Percentiles rank a stretch among this genome's conserved stretches.
These are phyloP conservation scores for Colletotrichum neosansevieriae DNA, from an alignment of 2,329 filamentous ascomycete species.

Conservation along the genomic window DNA sequence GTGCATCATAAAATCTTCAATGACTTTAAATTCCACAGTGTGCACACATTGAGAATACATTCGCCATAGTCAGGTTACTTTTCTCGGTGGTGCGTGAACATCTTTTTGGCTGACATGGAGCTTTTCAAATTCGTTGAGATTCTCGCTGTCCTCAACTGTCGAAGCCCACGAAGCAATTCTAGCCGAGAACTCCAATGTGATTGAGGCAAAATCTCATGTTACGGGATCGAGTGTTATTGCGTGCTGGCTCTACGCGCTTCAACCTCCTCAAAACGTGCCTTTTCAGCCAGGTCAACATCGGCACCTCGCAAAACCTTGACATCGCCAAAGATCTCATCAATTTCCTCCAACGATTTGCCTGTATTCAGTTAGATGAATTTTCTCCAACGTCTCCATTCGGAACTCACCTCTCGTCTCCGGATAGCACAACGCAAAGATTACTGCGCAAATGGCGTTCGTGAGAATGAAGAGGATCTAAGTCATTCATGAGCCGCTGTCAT, in stretches of 20 bases:
- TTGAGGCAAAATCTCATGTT: too few species aligned
- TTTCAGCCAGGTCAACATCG: constrained; percentile 41
- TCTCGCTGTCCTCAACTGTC: too few species aligned
- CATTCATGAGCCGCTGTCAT: rapidly evolving
- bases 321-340: constrained; percentile 55
- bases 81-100: too few species aligned
- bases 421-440: constrained; percentile 52
- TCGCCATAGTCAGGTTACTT: too few species aligned
- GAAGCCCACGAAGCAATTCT: too few species aligned
- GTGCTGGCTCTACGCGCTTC: constrained; percentile 10
- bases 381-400: rapidly evolving
- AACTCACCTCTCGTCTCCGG: constrained; percentile 53
- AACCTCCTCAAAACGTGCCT: constrained; percentile 40
- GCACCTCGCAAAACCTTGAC: constrained; percentile 46
- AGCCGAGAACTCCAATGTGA: too few species aligned
- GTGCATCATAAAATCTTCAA: too few species aligned
- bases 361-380: constrained; percentile 19
- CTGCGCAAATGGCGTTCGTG: constrained; percentile 52
- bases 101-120: too few species aligned
- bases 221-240: not conserved
- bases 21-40: too few species aligned
- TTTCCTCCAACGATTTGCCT: constrained; percentile 56
- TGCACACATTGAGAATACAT: too few species aligned
- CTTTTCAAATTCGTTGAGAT: too few species aligned
- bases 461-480: constrained; percentile 53